Percentiles rank a stretch among this genome's conserved stretches.
These are phyloP conservation scores for Atkinsonella hypoxylon DNA, from an alignment of 2,329 filamentous ascomycete species.

Conservation along the genomic window DNA sequence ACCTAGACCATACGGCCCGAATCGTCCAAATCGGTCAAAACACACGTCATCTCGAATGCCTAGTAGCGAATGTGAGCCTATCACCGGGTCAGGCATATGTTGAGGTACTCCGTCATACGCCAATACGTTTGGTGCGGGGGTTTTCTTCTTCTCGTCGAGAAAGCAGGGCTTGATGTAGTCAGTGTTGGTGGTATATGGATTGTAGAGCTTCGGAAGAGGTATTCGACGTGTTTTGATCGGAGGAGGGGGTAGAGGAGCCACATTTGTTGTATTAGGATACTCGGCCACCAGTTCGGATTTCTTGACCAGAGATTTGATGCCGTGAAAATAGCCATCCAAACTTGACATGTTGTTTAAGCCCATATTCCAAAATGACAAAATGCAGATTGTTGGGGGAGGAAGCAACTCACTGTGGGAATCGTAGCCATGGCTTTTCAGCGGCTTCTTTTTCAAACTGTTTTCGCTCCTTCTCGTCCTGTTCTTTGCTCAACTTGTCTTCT, in stretches of 20 bases:
- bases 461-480: conserved; percentile 18
- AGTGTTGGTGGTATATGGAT: conserved; percentile 52
- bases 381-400: too few relatives aligned
- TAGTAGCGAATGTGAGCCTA: conserved; percentile 65
- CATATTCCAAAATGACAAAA: too few relatives aligned
- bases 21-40: conserved; percentile 75
- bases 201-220: conserved; percentile 42
- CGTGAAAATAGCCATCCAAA: conserved; percentile 69
- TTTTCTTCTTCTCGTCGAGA: conserved; percentile 45
- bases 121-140: conserved; percentile 50
- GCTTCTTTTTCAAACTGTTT: conserved; percentile 19
- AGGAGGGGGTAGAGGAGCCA: conserved; percentile 22
- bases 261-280: conserved; percentile 44
- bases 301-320: conserved; percentile 57
- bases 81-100: conserved; percentile 64
- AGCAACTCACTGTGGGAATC: conserved; percentile 24
- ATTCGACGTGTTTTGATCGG: conserved; percentile 20
- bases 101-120: conserved; percentile 60
- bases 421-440: conserved; percentile 27
- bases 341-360: conserved; percentile 30
- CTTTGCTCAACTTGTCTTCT: conserved; percentile 14
- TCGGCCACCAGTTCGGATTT: conserved; percentile 56
- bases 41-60: conserved; percentile 69
- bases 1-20: conserved; percentile 79
- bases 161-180: conserved; percentile 48